Evolutionary conservation across 2,329 filamentous ascomycete species (phyloP), one percentile per base, ranked within the genome.

Genomic region (Thielaviopsis punctulata): DNA sequence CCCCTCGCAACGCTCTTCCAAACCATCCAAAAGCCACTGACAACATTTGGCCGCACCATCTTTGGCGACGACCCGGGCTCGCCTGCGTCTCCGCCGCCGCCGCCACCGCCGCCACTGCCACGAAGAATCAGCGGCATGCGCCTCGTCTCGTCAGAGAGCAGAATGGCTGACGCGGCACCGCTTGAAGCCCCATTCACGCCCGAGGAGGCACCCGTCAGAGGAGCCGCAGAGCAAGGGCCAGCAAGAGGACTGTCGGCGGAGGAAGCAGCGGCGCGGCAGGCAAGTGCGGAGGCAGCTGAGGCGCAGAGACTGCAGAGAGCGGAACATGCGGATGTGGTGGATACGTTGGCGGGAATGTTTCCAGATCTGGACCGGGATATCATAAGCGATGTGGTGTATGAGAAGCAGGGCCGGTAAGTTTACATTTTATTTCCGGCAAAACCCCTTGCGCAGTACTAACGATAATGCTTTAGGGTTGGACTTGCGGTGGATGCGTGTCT

Each of bases 331-430:
- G 90, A 88, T 60, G 81, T 98, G 7, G 90, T 96, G 2, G 92
- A 96, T 67, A 96, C 92, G 33, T 69, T 98, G 53, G 82, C 86
- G 47, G 84, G 87, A 60, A 98, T 98, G 92, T 98, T 98, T 64
- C 92, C 92, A 1, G 88, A 93, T 62, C 71, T 98, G 49, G 92
- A 98, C 65, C 79, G 80, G 61, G 93, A 98, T 48, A 77, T 98
- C 36, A 96, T 98, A 62, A 89, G 89, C 61, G 92, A 98, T 68
- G 92, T 98, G 41, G 92, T 98, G 23, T 81, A 90, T 64, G 80
- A 93, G 69, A 95, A 98, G 68, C 83, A 95, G 66, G 93, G 92
- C 63, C 79, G 86, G 87, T 90, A 66, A 69, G 84, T 76, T 52
- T 39, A n/a, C n/a, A n/a, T 33, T 6, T 1, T 9, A 48, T 4